phyloP scores from a whole-genome alignment of 2,329 filamentous ascomycete genomes.

The Fonsecaea multimorphosa region DNA sequence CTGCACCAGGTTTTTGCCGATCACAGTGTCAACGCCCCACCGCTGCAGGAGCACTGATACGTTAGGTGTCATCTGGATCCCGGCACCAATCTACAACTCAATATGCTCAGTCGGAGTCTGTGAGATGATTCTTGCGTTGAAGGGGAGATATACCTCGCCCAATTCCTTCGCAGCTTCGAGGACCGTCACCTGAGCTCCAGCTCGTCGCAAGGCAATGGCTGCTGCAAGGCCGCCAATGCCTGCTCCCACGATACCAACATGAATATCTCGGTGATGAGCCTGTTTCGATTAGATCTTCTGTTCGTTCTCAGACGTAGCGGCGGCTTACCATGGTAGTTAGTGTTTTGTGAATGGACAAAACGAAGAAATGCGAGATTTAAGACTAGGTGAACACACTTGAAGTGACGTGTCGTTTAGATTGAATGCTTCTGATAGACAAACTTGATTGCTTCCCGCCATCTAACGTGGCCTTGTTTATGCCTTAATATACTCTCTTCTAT shows the following conservation, averaged over 20 bases:
- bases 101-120: not conserved
- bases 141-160: conserved; percentile 45
- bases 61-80: conserved; percentile 38
- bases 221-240: conserved; percentile 53
- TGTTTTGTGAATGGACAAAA: not conserved
- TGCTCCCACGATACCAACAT: conserved; percentile 45
- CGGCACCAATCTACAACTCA: conserved; percentile 43
- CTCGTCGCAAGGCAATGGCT: conserved; percentile 50
- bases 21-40: conserved; percentile 49
- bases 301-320: not conserved
- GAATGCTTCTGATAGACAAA: not conserved
- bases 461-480: not conserved
- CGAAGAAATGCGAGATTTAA: not conserved
- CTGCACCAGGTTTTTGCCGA: conserved; percentile 50
- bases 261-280: conserved; percentile 9
- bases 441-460: not conserved
- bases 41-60: conserved; percentile 45
- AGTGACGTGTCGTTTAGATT: not conserved
- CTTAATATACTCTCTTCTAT: not conserved
- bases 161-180: conserved; percentile 51
- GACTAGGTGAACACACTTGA: not conserved
- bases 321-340: not conserved
- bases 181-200: conserved; percentile 50
- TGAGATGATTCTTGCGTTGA: not conserved
- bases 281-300: not conserved